Percentiles rank a stretch among this genome's conserved stretches.
These are phyloP conservation scores for Dioszegia hungarica DNA, from an alignment of 768 basidiomycete genomes.

Conservation along the genomic window DNA sequence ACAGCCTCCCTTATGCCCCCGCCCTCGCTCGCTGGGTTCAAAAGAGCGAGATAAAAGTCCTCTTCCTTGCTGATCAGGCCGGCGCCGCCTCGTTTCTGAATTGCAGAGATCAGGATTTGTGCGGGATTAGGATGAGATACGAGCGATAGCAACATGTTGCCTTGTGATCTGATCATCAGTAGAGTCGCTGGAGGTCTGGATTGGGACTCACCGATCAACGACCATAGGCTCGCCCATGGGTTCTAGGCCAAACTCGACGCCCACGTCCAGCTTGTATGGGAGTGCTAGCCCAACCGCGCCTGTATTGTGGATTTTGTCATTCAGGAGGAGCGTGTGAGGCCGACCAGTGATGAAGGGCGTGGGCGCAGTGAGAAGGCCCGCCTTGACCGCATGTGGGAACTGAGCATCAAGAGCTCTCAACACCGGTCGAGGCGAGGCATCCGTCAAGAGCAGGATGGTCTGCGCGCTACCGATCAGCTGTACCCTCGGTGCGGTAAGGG, in stretches of 20 bases:
- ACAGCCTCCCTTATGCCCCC: slow-evolving; percentile 16
- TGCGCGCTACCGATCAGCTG: slow-evolving; percentile 6
- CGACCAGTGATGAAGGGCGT: slow-evolving; percentile 47
- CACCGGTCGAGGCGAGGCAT: slow-evolving; percentile 25
- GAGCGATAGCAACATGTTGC: slow-evolving; percentile 43
- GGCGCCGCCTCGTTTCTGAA: slow-evolving; percentile 29
- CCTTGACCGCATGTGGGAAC: slow-evolving; percentile 19
- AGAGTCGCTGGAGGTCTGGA: not conserved
- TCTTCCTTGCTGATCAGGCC: slow-evolving; percentile 41
- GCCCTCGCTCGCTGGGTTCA: slow-evolving; percentile 8
- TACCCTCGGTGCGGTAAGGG: no score
- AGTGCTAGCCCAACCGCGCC: slow-evolving; percentile 44
- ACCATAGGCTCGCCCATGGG: slow-evolving; percentile 18
- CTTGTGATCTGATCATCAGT: slow-evolving; percentile 35
- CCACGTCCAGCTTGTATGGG: not conserved
- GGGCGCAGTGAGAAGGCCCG: slow-evolving; percentile 39
- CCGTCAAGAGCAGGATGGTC: slow-evolving; percentile 27
- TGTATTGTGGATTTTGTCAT: slow-evolving; percentile 13
- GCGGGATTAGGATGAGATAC: slow-evolving; percentile 38
- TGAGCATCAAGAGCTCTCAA: slow-evolving; percentile 18
- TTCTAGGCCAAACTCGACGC: slow-evolving; percentile 26
- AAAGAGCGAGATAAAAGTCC: slow-evolving; percentile 43
- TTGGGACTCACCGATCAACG: slow-evolving; percentile 30
- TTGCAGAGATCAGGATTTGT: slow-evolving; percentile 39
- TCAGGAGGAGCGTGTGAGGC: slow-evolving; percentile 41